Evolutionary conservation across 1,284 basidiomycete species (phyloP), one percentile per base, ranked within the genome.

Genomic region (Sphagnurus paluster): DNA sequence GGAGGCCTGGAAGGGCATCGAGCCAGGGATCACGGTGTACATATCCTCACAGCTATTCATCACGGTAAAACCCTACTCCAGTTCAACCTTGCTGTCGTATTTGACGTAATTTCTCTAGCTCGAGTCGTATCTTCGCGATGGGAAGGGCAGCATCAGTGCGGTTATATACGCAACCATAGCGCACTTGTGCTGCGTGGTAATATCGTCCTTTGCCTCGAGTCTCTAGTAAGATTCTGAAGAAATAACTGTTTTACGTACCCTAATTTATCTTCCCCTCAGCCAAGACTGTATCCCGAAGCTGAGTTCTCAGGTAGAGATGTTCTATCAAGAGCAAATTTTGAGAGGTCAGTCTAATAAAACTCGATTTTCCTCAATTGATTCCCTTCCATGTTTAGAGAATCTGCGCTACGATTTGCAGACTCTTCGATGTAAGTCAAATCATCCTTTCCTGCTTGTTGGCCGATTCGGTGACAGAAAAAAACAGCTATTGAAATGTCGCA

Each of bases 11-110:
- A 47, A 48, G 17, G 48, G 37, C 1, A 39, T 53, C 10, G 52
- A 53, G 37, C 52, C 52, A 39, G 48, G 48, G 17, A 50, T 53
- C 6, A 42, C 9, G 3, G 43, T 53, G 16, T 48, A 53, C 14
- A 44, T 48, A 11, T 44, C 52, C 2, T 44, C 48, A 2, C 52
- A 36, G 14, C 39, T 53, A 11, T 50, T 34, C 34, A 17, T 42
- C 9, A 40, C 49, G 37, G 48, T 53, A 37, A 5, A 4, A n/a
- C 7, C 10, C 13, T 17, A 13, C 10, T 20, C 10, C 9, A 20
- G 34, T 20, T 20, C 17, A 16, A 13, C n/a, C 2, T 23, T 23
- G 6, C n/a, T n/a, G n/a, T n/a, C n/a, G n/a, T n/a, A n/a, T 6
- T 14, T 47, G 21, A 47, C 26, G 16, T 21, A 21, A n/a, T n/a